Evolutionary conservation across 2,329 filamentous ascomycete species (phyloP), one percentile per base, ranked within the genome.

Genomic region (Mollisia scopiformis): DNA sequence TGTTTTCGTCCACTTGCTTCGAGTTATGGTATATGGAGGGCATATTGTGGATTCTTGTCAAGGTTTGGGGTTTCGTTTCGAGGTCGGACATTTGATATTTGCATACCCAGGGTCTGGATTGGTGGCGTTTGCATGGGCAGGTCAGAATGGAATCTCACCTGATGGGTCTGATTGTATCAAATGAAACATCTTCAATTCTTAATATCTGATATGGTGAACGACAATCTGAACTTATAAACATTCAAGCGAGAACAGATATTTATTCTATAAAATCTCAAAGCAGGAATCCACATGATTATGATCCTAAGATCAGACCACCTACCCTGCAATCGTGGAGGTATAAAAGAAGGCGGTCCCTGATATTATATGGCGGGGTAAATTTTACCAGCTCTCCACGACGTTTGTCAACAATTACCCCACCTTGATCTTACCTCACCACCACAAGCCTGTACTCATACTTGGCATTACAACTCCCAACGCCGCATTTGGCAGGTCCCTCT

Each of bases 101-200:
- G 64, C 59, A 68, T 66, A 67, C 57, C 39, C 30, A 27, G 50
- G 54, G 56, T 50, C 16, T 60, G n/a, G 35, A 58, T 41, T 37
- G 39, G 33, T 21, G 62, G 66, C 43, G 59, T 64, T 65, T 25
- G 35, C 27, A 54, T 33, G 11, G 27, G 61, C 57, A 55, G 55
- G 53, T 55, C 55, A 65, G 57, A 60, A 62, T 63, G 43, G 43
- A 16, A 13, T 13, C 10, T 47, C n/a, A 23, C 25, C 25, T 47
- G 43, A 16, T 27, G n/a, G 23, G 11, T 43, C 23, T 43, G n/a
- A n/a, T n/a, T 6, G 43, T 13, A 35, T 35, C 31, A 4, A 14
- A 4, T 35, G 4, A 14, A 35, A 13, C 31, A 35, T 35, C 31
- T 35, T 35, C 31, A 35, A 14, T 13, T 35, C 31, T n/a, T n/a